Conservation (phyloP, 305 asterid species). For the Coffea humblotiana region DNA sequence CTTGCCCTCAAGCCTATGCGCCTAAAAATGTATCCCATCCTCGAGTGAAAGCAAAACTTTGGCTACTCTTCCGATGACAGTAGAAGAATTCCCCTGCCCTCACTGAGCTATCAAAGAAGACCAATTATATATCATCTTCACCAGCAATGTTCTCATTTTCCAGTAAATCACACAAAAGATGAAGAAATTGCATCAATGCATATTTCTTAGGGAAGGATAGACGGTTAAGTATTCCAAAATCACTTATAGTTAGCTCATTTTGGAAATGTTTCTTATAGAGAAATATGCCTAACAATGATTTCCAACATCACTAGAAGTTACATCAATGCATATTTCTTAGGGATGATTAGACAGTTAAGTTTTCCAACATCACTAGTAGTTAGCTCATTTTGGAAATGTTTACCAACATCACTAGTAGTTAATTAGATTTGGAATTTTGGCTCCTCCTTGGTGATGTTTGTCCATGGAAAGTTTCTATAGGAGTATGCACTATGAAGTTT, state of each 20-base stretch:
- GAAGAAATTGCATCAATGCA: conserved; percentile 62
- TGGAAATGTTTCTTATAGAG: conserved; percentile 40
- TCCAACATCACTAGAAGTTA: background rate
- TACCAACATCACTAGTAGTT: background rate
- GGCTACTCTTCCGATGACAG: conserved; percentile 74
- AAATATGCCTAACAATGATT: too few species aligned
- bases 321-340: too few species aligned
- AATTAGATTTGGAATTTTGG: conserved; percentile 50
- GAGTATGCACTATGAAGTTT: conserved; percentile 50
- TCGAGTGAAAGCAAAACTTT: conserved; percentile 61
- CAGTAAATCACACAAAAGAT: conserved; percentile 20
- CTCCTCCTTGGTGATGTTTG: conserved; percentile 39
- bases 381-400: too few species aligned
- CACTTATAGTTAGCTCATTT: conserved; percentile 82
- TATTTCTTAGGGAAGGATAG: conserved; percentile 69
- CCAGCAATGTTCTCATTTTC: background rate
- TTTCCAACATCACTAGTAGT: too few species aligned
- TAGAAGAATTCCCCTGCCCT: conserved; percentile 56
- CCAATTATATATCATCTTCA: conserved; percentile 38
- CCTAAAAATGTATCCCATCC: conserved; percentile 66
- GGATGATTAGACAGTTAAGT: too few species aligned
- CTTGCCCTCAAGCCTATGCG: conserved; percentile 38
- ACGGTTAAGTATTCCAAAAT: conserved; percentile 68
- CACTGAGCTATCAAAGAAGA: conserved; percentile 42
- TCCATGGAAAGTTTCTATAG: conserved; percentile 58